Evolutionary conservation across 176 grass and related monocot genomes (phyloP).

Genomic region (Rhynchospora breviuscula): DNA sequence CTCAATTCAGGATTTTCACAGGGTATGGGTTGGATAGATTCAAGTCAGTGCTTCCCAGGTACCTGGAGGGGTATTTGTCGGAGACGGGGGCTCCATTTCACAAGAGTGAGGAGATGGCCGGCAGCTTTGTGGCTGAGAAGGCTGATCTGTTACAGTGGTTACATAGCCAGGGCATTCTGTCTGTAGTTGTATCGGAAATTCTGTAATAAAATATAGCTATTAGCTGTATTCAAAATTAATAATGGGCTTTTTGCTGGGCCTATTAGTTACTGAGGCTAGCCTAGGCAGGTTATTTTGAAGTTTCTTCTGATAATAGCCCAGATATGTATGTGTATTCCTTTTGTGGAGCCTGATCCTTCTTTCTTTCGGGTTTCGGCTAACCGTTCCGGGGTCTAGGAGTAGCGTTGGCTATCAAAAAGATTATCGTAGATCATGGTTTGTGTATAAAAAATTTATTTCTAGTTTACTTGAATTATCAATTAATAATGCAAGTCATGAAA

Average conservation of each 20-base stretch:
- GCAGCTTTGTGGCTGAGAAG: conserved; percentile 59
- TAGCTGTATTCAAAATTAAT: not conserved
- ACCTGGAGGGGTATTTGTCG: conserved; percentile 34
- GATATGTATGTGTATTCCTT: not conserved
- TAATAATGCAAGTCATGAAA: no score
- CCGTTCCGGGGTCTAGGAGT: no score
- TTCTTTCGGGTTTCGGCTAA: not conserved
- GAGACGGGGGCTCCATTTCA: conserved; percentile 42
- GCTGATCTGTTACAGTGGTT: conserved; percentile 65
- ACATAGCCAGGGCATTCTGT: conserved; percentile 14
- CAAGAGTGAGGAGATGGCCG: conserved; percentile 35
- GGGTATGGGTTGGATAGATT: conserved; percentile 73
- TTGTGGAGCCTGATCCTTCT: not conserved
- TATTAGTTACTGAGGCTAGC: not conserved
- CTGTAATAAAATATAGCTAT: not conserved
- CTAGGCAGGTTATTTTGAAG: not conserved
- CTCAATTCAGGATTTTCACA: conserved; percentile 52
- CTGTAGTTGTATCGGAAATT: not conserved
- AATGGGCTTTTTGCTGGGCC: not conserved
- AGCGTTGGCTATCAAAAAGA: no score
- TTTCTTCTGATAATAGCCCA: not conserved
- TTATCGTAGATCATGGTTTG: no score
- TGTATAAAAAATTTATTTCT: no score
- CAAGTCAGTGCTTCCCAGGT: conserved; percentile 49
- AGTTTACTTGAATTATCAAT: no score